phyloP scores from a whole-genome alignment of 331 rosid genomes.

The Rosa hybrid region DNA sequence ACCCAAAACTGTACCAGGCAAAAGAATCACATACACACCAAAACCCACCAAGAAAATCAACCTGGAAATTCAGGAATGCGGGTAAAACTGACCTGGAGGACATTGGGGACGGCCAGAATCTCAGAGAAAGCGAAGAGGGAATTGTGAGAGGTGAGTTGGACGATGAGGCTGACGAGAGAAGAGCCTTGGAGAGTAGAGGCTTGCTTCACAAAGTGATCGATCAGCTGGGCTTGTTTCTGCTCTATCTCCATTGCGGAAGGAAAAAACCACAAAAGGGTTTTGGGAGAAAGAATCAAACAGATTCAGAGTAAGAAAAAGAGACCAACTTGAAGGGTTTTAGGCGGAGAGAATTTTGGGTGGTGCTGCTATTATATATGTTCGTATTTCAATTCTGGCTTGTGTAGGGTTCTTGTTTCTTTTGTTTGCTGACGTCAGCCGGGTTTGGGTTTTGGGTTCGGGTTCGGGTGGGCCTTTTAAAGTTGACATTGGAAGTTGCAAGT shows the following conservation, averaged over 20 bases:
- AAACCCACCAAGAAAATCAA: neutral
- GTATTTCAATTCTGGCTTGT: neutral
- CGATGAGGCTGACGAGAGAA: constrained; percentile 27
- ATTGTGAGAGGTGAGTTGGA: constrained; percentile 21
- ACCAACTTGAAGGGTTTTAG: constrained; percentile 7
- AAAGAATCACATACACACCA: neutral
- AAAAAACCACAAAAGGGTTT: neutral
- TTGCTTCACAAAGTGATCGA: constrained; percentile 33
- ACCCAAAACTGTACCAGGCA: neutral
- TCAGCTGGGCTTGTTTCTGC: constrained; percentile 25
- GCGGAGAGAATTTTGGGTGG: neutral
- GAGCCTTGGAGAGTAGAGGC: constrained; percentile 20
- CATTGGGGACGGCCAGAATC: constrained; percentile 27
- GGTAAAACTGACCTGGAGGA: constrained; percentile 18
- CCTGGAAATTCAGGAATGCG: neutral
- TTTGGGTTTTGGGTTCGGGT: neutral
- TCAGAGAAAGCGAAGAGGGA: constrained; percentile 33
- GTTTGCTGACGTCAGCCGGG: neutral
- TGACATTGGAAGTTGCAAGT: too few relatives aligned
- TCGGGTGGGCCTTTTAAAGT: too few relatives aligned
- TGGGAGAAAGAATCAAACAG: neutral
- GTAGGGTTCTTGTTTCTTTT: neutral
- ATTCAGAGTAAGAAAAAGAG: neutral
- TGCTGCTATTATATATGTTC: too few relatives aligned
- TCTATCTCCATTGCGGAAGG: constrained; percentile 14